Base-by-base conservation (phyloP, 768 basidiomycete species). In the Punctularia strigosozonata region DNA sequence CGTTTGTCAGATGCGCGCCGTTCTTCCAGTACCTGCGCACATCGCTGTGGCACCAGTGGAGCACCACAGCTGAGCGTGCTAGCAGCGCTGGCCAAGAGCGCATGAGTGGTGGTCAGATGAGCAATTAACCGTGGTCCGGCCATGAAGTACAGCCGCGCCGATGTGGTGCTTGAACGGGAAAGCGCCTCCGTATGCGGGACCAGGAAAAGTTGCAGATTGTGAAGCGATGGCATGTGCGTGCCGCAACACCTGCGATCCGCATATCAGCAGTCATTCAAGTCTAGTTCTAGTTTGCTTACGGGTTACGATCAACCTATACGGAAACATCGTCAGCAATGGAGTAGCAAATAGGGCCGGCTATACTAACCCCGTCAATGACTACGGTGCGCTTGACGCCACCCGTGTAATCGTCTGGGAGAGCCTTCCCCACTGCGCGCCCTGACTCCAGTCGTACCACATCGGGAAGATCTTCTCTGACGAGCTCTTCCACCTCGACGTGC, bases 261-360 rank as follows among this genome's bases (percentile, higher is more conserved):
- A n/a, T n/a, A n/a, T n/a, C n/a, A n/a, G n/a, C n/a, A n/a, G n/a
- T n/a, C n/a, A n/a, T n/a, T n/a, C n/a, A n/a, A n/a, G n/a, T n/a
- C n/a, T n/a, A n/a, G n/a, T n/a, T n/a, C n/a, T n/a, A n/a, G 33
- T 36, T 36, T 31, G 54, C 80, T 50, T 59, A 85, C 77, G 81
- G 81, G 53, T 80, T 85, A 30, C 79, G 69, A 55, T 91, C 89
- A 4, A 89, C n/a, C n/a, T n/a, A n/a, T n/a, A n/a, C n/a, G n/a
- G n/a, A n/a, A n/a, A n/a, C n/a, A n/a, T n/a, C n/a, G n/a, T n/a
- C n/a, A n/a, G n/a, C n/a, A n/a, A n/a, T n/a, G n/a, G n/a, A n/a
- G n/a, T n/a, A n/a, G n/a, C n/a, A n/a, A n/a, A n/a, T n/a, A n/a
- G n/a, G n/a, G n/a, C n/a, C n/a, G n/a, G n/a, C n/a, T n/a, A n/a